Conservation (phyloP, 2,329 filamentous ascomycete genomes). For the Aspergillus ochraceus region DNA sequence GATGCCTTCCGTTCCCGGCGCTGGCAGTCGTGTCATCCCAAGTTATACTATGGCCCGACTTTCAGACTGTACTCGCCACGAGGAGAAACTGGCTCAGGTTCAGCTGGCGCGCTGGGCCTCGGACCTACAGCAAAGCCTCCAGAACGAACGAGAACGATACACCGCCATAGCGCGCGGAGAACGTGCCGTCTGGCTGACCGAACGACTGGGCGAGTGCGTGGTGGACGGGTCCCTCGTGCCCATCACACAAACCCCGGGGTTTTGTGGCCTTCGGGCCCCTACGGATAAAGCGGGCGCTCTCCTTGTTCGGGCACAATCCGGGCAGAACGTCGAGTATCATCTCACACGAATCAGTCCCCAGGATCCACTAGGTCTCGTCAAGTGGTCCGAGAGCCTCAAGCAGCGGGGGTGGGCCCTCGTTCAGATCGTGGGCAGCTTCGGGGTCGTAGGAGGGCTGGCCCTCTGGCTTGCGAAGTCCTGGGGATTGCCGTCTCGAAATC, state of each 20-base stretch:
- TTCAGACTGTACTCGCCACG: conserved; percentile 58
- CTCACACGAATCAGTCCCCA: conserved; percentile 52
- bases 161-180: conserved; percentile 63
- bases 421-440: conserved; percentile 72
- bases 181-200: conserved; percentile 67
- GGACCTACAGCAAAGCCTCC: conserved; percentile 73
- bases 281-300: conserved; percentile 26
- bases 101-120: conserved; percentile 78
- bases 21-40: conserved; percentile 30
- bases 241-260: conserved; percentile 41
- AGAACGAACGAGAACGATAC: conserved; percentile 70
- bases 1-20: conserved; percentile 28
- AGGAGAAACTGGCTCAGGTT: conserved; percentile 66
- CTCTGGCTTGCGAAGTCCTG: conserved; percentile 58
- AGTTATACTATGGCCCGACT: conserved; percentile 64
- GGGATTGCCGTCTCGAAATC: conserved; percentile 34
- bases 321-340: conserved; percentile 34
- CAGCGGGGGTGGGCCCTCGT: conserved; percentile 66
- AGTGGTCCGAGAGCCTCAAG: conserved; percentile 66
- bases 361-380: conserved; percentile 77
- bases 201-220: conserved; percentile 65
- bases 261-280: conserved; percentile 25
- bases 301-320: conserved; percentile 25
- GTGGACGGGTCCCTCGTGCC: conserved; percentile 64
- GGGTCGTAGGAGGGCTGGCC: conserved; percentile 70